Conservation (phyloP, 2,329 filamentous ascomycete species). For the Pseudodiploospora longispora region DNA sequence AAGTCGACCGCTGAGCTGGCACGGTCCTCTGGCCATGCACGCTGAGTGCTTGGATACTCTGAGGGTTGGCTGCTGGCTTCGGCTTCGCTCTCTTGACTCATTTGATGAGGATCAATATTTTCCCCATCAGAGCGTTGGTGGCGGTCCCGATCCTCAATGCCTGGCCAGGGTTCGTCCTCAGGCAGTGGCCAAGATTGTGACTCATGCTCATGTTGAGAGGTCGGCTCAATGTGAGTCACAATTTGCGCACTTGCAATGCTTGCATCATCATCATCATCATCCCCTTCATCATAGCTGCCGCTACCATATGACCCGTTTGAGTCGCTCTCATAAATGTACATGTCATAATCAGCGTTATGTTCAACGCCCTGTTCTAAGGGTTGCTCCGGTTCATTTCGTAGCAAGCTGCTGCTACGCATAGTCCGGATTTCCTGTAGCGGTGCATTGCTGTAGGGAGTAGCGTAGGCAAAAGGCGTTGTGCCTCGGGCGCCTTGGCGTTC, state of each 20-base stretch:
- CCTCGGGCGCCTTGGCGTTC: slow-evolving; percentile 29
- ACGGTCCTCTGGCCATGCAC: slow-evolving; percentile 27
- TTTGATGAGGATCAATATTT: slow-evolving; percentile 37
- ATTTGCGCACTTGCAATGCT: slow-evolving; percentile 18
- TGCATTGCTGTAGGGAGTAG: slow-evolving; percentile 63
- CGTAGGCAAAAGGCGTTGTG: slow-evolving; percentile 60
- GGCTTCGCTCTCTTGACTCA: slow-evolving; percentile 20
- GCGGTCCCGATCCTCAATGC: slow-evolving; percentile 45
- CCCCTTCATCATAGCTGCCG: slow-evolving; percentile 20
- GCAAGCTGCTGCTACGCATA: slow-evolving; percentile 20
- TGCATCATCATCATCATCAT: slow-evolving; percentile 15
- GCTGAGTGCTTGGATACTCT: slow-evolving; percentile 47
- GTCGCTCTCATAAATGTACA: slow-evolving; percentile 27
- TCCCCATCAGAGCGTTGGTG: slow-evolving; percentile 40
- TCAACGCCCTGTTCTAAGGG: slow-evolving; percentile 28
- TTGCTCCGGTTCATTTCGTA: slow-evolving; percentile 20
- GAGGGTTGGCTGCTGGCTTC: slow-evolving; percentile 44
- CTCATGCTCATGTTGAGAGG: slow-evolving; percentile 12
- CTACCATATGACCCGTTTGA: slow-evolving; percentile 27
- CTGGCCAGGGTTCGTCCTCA: slow-evolving; percentile 50
- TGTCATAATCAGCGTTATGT: slow-evolving; percentile 26
- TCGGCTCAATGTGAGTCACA: slow-evolving; percentile 17
- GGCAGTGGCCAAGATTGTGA: slow-evolving; percentile 28
- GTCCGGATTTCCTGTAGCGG: slow-evolving; percentile 35
- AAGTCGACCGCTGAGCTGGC: slow-evolving; percentile 19